phyloP scores from a whole-genome alignment of 208 protist genomes.

The Tritrichomonas musculus region DNA sequence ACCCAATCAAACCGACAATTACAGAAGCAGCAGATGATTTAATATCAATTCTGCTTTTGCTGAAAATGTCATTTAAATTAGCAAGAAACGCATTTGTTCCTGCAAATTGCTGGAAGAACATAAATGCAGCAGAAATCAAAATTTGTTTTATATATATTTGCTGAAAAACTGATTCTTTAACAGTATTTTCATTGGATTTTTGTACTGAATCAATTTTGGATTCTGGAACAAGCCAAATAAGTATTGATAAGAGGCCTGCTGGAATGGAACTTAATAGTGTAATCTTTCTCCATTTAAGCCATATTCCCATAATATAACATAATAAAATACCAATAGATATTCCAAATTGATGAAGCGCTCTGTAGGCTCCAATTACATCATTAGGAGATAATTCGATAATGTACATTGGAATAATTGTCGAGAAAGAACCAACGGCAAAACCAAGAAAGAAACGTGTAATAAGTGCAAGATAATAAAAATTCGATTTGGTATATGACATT shows the following conservation, averaged over 20 bases:
- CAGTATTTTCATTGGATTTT: not conserved
- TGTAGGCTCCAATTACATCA: not conserved
- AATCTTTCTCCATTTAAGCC: not conserved
- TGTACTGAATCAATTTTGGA: too few relatives aligned
- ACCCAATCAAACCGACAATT: not conserved
- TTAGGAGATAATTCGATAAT: not conserved
- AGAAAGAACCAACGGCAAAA: not conserved
- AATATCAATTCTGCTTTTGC: not conserved
- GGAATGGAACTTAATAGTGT: too few relatives aligned
- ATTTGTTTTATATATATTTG: not conserved
- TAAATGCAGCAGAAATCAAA: not conserved
- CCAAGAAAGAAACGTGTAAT: not conserved
- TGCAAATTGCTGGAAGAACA: constrained; percentile 22
- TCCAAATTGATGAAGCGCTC: not conserved
- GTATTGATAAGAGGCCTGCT: too few relatives aligned
- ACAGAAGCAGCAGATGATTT: not conserved
- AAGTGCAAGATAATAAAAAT: not conserved
- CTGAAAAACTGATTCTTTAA: too few relatives aligned
- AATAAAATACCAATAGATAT: not conserved
- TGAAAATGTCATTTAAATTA: not conserved
- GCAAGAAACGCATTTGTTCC: not conserved
- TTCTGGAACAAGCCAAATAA: too few relatives aligned
- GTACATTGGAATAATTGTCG: not conserved
- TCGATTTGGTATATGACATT: not conserved
- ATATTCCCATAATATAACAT: not conserved